These are phyloP conservation scores for Myxozyma kluyveri DNA, from an alignment of 805 yeast species.

Conservation along the genomic window DNA sequence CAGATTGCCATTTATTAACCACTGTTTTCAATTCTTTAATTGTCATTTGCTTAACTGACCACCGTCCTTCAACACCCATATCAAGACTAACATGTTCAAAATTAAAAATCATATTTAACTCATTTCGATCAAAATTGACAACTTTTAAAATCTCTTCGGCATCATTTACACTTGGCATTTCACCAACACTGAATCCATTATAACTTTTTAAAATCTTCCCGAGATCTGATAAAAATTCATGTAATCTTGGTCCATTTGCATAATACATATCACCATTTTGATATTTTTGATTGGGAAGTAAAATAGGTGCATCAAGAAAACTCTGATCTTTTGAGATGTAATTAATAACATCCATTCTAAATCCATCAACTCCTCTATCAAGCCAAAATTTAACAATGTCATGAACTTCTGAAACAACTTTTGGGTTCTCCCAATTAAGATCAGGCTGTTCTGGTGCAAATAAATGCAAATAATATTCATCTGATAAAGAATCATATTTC, in stretches of 20 bases:
- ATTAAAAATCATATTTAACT: conserved; percentile 35
- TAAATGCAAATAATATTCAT: conserved; percentile 55
- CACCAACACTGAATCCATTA: conserved; percentile 59
- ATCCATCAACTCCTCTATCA: conserved; percentile 57
- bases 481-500: conserved; percentile 53
- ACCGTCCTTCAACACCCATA: conserved; percentile 15
- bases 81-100: conserved; percentile 31
- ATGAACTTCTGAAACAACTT: conserved; percentile 43
- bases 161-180: conserved; percentile 48
- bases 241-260: conserved; percentile 54
- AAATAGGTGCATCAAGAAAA: conserved; percentile 51
- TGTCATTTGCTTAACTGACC: conserved; percentile 8
- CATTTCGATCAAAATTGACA: conserved; percentile 32
- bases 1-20: conserved; percentile 31
- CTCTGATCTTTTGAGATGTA: conserved; percentile 50
- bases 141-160: conserved; percentile 25
- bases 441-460: conserved; percentile 61
- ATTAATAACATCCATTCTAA: conserved; percentile 57
- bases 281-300: conserved; percentile 41
- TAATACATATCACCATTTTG: conserved; percentile 44
- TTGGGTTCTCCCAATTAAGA: conserved; percentile 58
- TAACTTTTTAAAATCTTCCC: conserved; percentile 46
- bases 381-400: conserved; percentile 55
- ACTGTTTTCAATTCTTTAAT: conserved; percentile 21
- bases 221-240: conserved; percentile 57